Evolutionary conservation across 129 eudicot genomes (phyloP), one percentile per base, ranked within the genome.

Genomic region (Lactuca saligna): DNA sequence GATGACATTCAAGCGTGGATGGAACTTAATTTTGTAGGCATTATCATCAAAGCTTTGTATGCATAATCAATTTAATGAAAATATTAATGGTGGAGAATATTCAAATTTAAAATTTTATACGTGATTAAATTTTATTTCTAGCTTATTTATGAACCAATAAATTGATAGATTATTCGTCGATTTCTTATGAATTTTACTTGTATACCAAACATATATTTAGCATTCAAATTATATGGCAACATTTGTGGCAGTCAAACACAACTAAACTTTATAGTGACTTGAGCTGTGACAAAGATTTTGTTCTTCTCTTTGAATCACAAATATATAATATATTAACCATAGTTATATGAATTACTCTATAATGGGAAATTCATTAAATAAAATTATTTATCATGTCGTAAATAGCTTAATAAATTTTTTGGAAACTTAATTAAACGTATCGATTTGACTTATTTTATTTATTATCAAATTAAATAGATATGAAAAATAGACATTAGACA

Each of bases 1-100:
- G 51, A 75, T 75, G 74, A n/a, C n/a, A n/a, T n/a, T n/a, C n/a
- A n/a, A n/a, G n/a, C n/a, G 53, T 38, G 60, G 67, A 66, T 65
- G 17, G 46, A 54, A 56, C 61, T 50, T 17, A 17, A 17, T 61
- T 48, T 48, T 50, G 69, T 61, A 62, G 53, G 50, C 63, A 51
- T 61, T 72, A 51, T 49, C 17, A 50, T 51, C 41, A 35, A n/a
- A 63, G 63, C 31, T 73, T 72, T 37, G 39, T 63, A 14, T 54
- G 33, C 61, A 38, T 38, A 5, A 25, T 20, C 14, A 34, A 7
- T 48, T 66, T 34, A 65, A 66, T 38, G 48, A 49, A 11, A 46
- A 3, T 46, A 11, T 12, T 46, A 46, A 3, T 46, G 15, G 12
- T 46, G 4, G 51, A 74, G 51, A 74, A 44, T 55, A 56, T 7